Evolutionary conservation across 306 rosid genomes (phyloP), one percentile per base, ranked within the genome.

Genomic region (Cucurbita maxima): DNA sequence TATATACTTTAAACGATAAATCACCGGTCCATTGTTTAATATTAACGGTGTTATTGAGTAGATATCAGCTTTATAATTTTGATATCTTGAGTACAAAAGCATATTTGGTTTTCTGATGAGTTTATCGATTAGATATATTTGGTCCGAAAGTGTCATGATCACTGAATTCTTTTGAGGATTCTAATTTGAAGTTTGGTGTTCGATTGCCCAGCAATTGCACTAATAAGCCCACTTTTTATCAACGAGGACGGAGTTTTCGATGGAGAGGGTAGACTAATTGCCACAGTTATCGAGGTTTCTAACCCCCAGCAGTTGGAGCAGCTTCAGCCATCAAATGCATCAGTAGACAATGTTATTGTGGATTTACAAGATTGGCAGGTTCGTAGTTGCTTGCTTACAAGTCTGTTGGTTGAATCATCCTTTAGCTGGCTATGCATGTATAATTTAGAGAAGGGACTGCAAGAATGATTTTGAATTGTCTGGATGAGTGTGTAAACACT

Each of bases 311-410:
- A 88, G 71, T 79, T 90, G 60, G 92, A 85, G 80, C 76, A 75
- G 76, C 83, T 90, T 66, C 85, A 78, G 76, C 96, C 89, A 0
- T 84, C 68, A 74, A 81, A 77, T 34, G 84, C 78, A 68, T 79
- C 75, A 10, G 85, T 81, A 2, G 89, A 87, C 74, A 93, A 83
- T 82, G 79, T 88, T 77, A 86, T 90, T 40, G 85, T 93, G 50
- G 80, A 89, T 76, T 87, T 93, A 22, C 87, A 83, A 45, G 97
- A 93, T 81, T 93, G 98, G 98, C 98, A 90, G 98, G 98, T 93
- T 18, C 25, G 0, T 2, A 47, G 50, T 13, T 73, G 25, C 56
- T 22, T 73, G 12, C 76, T 48, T 7, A 57, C n/a, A 8, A 53
- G 30, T 37, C 45, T 61, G 52, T 12, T 64, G 52, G 41, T 18